Percentiles rank a stretch among this genome's conserved stretches.
Evolutionary conservation across 2,329 filamentous ascomycete species (phyloP).

Genomic region (Neopestalotiopsis sp.): DNA sequence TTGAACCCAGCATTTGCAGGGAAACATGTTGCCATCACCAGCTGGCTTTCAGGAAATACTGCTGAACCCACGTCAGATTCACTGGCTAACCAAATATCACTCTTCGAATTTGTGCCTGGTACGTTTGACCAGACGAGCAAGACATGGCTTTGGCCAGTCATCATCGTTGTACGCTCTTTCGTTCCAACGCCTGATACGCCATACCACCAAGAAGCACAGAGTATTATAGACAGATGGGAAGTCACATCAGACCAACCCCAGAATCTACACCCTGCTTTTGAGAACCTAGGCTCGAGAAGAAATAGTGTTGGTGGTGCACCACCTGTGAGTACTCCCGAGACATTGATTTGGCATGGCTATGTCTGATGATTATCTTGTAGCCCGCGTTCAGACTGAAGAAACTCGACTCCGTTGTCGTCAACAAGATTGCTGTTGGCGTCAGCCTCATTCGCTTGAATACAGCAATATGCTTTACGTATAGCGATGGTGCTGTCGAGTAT

Average conservation of each 20-base stretch:
- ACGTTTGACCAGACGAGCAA: constrained; percentile 65
- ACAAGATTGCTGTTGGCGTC: constrained; percentile 74
- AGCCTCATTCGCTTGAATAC: constrained; percentile 74
- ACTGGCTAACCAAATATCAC: constrained; percentile 70
- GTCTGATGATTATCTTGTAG: constrained; percentile 23
- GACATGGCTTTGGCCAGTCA: constrained; percentile 61
- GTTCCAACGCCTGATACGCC: constrained; percentile 58
- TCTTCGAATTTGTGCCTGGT: constrained; percentile 75
- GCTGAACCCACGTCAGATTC: constrained; percentile 50
- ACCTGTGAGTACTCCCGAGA: constrained; percentile 24
- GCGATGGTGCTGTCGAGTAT: constrained; percentile 83
- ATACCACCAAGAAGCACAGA: constrained; percentile 70
- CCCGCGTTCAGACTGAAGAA: constrained; percentile 57
- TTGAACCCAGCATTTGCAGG: constrained; percentile 61
- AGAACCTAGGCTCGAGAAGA: constrained; percentile 71
- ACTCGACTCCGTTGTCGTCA: constrained; percentile 69
- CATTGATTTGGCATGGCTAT: not conserved
- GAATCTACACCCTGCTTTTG: constrained; percentile 75
- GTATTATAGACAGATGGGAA: constrained; percentile 84
- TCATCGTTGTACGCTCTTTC: constrained; percentile 77
- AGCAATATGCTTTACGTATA: constrained; percentile 74
- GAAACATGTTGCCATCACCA: constrained; percentile 62
- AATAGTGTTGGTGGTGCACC: constrained; percentile 48
- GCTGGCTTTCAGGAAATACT: constrained; percentile 58
- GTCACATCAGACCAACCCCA: constrained; percentile 71